These are phyloP conservation scores for Naganishia cerealis DNA, from an alignment of 1,284 basidiomycete genomes.

Conservation along the genomic window DNA sequence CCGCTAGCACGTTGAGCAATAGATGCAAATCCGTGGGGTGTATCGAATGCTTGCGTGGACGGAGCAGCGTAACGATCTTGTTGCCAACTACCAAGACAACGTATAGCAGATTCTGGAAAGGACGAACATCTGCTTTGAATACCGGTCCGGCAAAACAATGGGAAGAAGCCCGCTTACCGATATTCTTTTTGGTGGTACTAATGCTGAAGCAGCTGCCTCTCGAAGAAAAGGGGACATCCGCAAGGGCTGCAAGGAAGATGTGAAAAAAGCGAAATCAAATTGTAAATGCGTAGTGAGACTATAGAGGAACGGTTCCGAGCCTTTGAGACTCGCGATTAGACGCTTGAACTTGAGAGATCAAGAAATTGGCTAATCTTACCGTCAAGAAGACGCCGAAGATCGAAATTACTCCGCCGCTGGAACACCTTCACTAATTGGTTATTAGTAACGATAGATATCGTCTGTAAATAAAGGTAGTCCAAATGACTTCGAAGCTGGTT, in stretches of 20 bases:
- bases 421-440: conserved; percentile 83
- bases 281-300: conserved; percentile 70
- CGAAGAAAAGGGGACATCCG: conserved; percentile 69
- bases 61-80: conserved; percentile 79
- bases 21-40: conserved; percentile 93
- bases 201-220: conserved; percentile 69
- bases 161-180: conserved; percentile 59
- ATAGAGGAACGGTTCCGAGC: conserved; percentile 76
- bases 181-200: conserved; percentile 75
- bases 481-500: conserved; percentile 84
- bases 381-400: conserved; percentile 77
- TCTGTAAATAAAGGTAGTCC: conserved; percentile 89
- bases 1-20: conserved; percentile 71
- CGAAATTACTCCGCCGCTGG: conserved; percentile 83
- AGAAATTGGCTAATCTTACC: conserved; percentile 57
- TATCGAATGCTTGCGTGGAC: conserved; percentile 89
- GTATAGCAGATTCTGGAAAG: conserved; percentile 77
- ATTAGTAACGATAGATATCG: conserved; percentile 82
- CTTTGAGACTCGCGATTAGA: conserved; percentile 51
- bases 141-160: neutral
- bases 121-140: neutral
- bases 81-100: conserved; percentile 77
- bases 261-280: conserved; percentile 74
- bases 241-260: conserved; percentile 76
- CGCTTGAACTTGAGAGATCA: neutral